These are phyloP conservation scores for Penicillium verhagenii DNA, from an alignment of 495 filamentous ascomycete species.

Conservation along the genomic window DNA sequence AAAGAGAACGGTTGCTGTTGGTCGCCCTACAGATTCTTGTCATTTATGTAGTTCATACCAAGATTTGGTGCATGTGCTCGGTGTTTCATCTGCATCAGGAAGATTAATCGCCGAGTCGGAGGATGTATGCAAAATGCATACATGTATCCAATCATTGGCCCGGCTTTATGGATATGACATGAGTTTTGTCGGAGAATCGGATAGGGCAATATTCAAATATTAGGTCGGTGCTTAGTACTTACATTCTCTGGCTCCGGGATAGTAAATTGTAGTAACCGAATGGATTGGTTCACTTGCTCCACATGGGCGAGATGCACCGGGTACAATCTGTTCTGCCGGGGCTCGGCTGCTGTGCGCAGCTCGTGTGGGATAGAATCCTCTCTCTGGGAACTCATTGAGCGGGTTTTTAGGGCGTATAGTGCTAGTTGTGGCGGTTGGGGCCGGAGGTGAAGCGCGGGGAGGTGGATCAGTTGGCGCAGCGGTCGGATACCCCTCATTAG, in stretches of 20 bases:
- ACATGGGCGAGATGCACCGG: slow-evolving; percentile 48
- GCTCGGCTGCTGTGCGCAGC: slow-evolving; percentile 70
- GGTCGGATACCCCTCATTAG: slow-evolving; percentile 16
- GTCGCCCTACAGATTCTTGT: slow-evolving; percentile 15
- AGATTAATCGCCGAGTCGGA: background rate
- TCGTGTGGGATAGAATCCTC: slow-evolving; percentile 47
- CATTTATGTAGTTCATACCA: background rate
- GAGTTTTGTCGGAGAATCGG: background rate
- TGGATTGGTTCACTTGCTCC: slow-evolving; percentile 43
- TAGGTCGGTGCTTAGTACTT: background rate
- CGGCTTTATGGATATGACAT: no score
- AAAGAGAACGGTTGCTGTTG: slow-evolving; percentile 48
- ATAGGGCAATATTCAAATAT: background rate
- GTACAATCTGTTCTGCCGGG: slow-evolving; percentile 59
- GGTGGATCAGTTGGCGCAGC: slow-evolving; percentile 9
- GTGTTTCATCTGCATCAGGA: background rate
- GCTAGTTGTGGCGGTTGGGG: background rate
- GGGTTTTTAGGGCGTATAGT: background rate
- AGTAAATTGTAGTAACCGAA: slow-evolving; percentile 51
- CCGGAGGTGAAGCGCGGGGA: slow-evolving; percentile 5
- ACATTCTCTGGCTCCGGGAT: slow-evolving; percentile 26
- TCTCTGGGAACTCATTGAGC: slow-evolving; percentile 33
- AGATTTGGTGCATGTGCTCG: slow-evolving; percentile 2
- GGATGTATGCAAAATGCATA: background rate
- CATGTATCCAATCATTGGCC: background rate